Base-by-base conservation (phyloP, 2,329 filamentous ascomycete species). In the Aspergillus neoniger region DNA sequence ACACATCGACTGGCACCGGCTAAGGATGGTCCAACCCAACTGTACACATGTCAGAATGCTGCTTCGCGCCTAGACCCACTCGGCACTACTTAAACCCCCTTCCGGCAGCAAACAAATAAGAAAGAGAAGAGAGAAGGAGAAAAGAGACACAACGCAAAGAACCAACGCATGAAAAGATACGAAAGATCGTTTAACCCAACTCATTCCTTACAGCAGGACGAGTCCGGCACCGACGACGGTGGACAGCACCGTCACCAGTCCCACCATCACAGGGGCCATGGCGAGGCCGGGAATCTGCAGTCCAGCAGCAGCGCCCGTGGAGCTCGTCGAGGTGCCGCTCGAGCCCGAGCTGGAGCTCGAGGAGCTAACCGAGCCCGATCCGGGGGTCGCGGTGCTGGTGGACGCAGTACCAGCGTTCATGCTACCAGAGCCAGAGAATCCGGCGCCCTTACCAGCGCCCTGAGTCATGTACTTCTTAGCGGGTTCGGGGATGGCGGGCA, bases 381-480 rank as follows among this genome's bases (percentile, higher is more conserved):
- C 82, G 63, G 84, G 76, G 55, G 78, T 74, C 32, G 84, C 80
- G 61, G 80, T 82, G 30, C 74, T 77, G 51, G 80, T 76, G 57
- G 81, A 81, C 38, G 73, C 70, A 60, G 81, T 79, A 55, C 85
- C 85, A 36, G 84, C 75, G 60, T 81, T 79, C 77, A 87, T 85
- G 63, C 80, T 84, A 32, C 86, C 86, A 60, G 74, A 58, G 50
- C 86, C 86, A 12, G 59, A 63, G 64, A 88, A 83, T 69, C 86
- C 86, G 25, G 78, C 78, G 4, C 83, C 85, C 39, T 75, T 78
- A 52, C 86, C 86, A 49, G 86, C 85, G 67, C 86, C 86, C 6
- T 82, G 73, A 61, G 79, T 80, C 77, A 88, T 80, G 78, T 81
- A 87, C 68, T 83, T 80, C 72, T 78, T 73, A 21, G 85, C 85